Evolutionary conservation across 768 basidiomycete genomes (phyloP).

Genomic region (Amyloporia xantha): DNA sequence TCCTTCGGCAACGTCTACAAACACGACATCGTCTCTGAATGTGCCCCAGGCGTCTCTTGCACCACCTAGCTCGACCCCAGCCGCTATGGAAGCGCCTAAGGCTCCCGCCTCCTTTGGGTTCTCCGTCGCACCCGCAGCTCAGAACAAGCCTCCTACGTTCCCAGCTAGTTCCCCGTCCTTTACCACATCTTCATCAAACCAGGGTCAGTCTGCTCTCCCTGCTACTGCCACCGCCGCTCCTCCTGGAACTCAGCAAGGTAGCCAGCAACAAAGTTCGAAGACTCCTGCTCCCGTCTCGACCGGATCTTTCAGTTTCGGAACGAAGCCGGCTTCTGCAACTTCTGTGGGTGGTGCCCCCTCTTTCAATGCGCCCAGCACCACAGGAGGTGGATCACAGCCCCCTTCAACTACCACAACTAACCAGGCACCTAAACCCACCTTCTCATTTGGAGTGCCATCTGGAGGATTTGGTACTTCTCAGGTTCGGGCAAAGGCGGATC

Average conservation of each 20-base stretch:
- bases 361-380: constrained; percentile 4
- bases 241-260: too few relatives aligned
- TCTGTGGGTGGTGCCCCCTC: not conserved
- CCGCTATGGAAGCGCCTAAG: constrained; percentile 1
- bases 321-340: constrained; percentile 2
- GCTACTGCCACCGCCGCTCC: too few relatives aligned
- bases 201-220: too few relatives aligned
- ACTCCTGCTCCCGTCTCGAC: too few relatives aligned
- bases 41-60: too few relatives aligned
- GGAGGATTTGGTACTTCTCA: constrained; percentile 13
- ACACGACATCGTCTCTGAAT: not conserved
- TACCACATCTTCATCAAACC: too few relatives aligned
- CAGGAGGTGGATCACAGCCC: constrained; percentile 1
- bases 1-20: not conserved
- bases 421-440: constrained; percentile 11
- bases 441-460: constrained; percentile 7
- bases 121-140: constrained; percentile 7
- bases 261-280: too few relatives aligned
- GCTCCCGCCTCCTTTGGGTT: constrained; percentile 5
- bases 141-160: constrained; percentile 8
- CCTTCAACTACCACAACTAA: constrained; percentile 1
- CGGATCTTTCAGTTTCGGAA: constrained; percentile 6
- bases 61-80: not conserved
- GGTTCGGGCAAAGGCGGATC: not conserved
- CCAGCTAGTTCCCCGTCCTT: constrained; percentile 2